Percentiles rank a stretch among this genome's conserved stretches.
phyloP scores from a whole-genome alignment of 352 stramenopile species.

The Pythium brachiatum region DNA sequence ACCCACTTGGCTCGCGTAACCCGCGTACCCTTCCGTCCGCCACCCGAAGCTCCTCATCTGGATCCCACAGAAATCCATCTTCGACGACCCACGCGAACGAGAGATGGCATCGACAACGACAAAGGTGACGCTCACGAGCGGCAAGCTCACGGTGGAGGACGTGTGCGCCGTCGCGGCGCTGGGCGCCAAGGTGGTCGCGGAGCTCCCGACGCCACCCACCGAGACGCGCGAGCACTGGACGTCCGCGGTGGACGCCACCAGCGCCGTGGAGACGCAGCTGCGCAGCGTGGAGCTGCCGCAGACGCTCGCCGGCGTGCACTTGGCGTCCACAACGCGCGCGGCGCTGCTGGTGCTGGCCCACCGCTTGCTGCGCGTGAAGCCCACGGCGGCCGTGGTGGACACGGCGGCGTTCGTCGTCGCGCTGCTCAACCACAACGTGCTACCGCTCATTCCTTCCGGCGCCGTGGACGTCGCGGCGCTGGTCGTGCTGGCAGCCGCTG shows the following conservation, averaged over 20 bases:
- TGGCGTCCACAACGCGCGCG: constrained; percentile 26
- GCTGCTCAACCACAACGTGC: constrained; percentile 62
- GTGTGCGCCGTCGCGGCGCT: constrained; percentile 60
- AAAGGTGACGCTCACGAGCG: constrained; percentile 51
- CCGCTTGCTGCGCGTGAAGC: constrained; percentile 42
- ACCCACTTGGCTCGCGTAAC: constrained; percentile 3
- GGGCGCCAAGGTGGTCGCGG: constrained; percentile 38
- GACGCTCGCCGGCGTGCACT: neutral
- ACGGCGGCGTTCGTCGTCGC: constrained; percentile 44
- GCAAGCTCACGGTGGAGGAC: constrained; percentile 57
- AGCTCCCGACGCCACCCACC: constrained; percentile 18
- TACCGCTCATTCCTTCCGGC: constrained; percentile 31
- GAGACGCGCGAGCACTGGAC: constrained; percentile 9
- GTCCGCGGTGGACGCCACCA: constrained; percentile 6
- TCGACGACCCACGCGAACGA: constrained; percentile 4
- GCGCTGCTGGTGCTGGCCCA: constrained; percentile 43
- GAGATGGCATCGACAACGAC: constrained; percentile 37
- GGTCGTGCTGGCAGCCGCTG: constrained; percentile 27
- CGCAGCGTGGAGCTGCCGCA: constrained; percentile 3
- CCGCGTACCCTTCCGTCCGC: neutral
- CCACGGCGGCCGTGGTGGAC: constrained; percentile 27
- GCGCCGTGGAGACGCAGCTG: constrained; percentile 13
- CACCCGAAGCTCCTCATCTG: neutral
- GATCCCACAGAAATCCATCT: constrained; percentile 1
- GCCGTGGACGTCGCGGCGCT: constrained; percentile 27